Evolutionary conservation across 2,329 filamentous ascomycete genomes (phyloP), one percentile per base, ranked within the genome.

Genomic region (Ilyonectria sp.): DNA sequence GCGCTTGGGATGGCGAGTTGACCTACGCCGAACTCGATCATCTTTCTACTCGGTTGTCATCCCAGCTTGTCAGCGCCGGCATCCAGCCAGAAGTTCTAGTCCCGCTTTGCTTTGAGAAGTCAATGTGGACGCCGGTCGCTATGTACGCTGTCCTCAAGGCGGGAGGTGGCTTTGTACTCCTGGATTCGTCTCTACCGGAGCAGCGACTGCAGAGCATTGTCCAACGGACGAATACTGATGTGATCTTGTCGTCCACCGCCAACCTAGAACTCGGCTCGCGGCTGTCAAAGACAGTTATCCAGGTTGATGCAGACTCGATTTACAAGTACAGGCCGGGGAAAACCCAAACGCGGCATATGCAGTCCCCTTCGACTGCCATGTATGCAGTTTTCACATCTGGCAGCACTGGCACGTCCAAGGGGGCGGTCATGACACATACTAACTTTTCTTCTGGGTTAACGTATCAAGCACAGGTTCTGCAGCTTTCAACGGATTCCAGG

Each of bases 1-100:
- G 63, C 33, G 70, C 72, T 6, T 76, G 71, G 74, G 71, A 75
- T 29, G 74, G 60, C 17, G 21, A 76, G 47, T 78, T 84, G 58
- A 83, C 82, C 5, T 85, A 84, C 62, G 63, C 73, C 44, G 77
- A 84, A 31, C 72, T 85, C 3, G 80, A 84, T 40, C 63, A 69
- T 0, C 73, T 79, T 17, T 83, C 84, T 0, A 79, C 79, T 37
- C 67, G 73, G 2, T 75, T 85, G 8, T 82, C 83, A 9, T 68
- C 71, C 13, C 73, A 79, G 53, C 75, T 86, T 1, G 55, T 77
- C 9, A 68, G 71, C 5, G 66, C 74, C 33, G 78, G 76, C 15
- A 70, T 82, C 31, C 53, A 63, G 2, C 70, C 70, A 1, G 78
- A 77, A 35, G 54, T 37, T 1, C 7, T 63, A 0, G 66, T 74